Conservation (phyloP, 2,329 filamentous ascomycete species). For the Pezicula neosporulosa region DNA sequence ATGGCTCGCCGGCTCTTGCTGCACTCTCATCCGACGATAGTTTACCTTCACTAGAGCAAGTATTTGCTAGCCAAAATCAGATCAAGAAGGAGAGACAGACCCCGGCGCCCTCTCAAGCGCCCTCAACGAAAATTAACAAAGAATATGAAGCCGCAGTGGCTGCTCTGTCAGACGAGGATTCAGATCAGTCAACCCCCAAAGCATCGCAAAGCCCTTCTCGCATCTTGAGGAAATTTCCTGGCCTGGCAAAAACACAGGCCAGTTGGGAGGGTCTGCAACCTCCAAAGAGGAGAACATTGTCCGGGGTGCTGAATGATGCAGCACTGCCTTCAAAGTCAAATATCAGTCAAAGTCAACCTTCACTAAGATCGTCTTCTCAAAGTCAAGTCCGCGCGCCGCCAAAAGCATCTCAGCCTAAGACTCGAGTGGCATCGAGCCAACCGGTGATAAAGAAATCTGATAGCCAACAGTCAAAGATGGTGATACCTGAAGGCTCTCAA, state of each 20-base stretch:
- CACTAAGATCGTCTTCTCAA: not conserved
- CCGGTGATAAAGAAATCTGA: not conserved
- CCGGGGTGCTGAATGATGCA: not conserved
- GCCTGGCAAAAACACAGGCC: not conserved
- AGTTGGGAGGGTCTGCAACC: not conserved
- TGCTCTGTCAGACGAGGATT: conserved; percentile 31
- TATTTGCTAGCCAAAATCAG: conserved; percentile 24
- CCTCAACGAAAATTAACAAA: conserved; percentile 19
- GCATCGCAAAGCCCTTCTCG: conserved; percentile 9
- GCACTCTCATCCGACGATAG: conserved; percentile 12
- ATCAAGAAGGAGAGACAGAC: conserved; percentile 18
- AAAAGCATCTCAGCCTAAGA: not conserved
- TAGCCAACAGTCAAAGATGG: not conserved
- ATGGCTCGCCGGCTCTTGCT: not conserved
- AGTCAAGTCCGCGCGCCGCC: not conserved
- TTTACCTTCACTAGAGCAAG: conserved; percentile 17
- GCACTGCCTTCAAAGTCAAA: not conserved
- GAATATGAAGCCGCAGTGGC: conserved; percentile 44
- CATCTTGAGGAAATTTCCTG: not conserved
- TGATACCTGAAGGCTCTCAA: not conserved
- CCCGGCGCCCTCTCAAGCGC: conserved; percentile 5
- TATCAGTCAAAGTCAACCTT: not conserved
- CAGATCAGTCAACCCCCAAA: conserved; percentile 16
- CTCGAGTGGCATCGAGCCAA: not conserved
- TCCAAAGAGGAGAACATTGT: not conserved